These are phyloP conservation scores for Globisporangium recalcitrans DNA, from an alignment of 352 stramenopile species.

Conservation along the genomic window DNA sequence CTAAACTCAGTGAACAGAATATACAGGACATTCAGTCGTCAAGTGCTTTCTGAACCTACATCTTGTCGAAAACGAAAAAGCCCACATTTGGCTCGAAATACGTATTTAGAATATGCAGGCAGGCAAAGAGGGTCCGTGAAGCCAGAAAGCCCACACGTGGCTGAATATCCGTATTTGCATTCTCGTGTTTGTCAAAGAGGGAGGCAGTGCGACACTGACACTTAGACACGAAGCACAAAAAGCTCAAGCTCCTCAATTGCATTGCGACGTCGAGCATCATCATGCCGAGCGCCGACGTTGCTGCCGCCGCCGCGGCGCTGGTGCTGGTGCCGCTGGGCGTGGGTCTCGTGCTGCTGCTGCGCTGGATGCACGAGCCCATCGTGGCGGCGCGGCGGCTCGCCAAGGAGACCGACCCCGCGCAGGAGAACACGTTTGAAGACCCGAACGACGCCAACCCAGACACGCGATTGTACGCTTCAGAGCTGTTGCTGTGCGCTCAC, in stretches of 20 bases:
- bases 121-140: too few species aligned
- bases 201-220: not conserved
- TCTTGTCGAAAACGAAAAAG: too few species aligned
- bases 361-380: slow-evolving; percentile 58
- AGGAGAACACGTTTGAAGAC: slow-evolving; percentile 60
- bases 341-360: slow-evolving; percentile 32
- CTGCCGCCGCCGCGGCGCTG: slow-evolving; percentile 20
- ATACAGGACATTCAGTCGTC: too few species aligned
- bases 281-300: slow-evolving; percentile 9
- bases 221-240: not conserved
- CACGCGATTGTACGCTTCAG: slow-evolving; percentile 39
- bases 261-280: not conserved
- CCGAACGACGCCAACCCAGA: slow-evolving; percentile 28
- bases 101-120: not conserved
- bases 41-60: too few species aligned
- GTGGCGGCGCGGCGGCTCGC: slow-evolving; percentile 46
- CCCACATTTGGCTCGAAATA: not conserved
- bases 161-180: not conserved
- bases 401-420: slow-evolving; percentile 35
- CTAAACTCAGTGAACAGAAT: too few species aligned
- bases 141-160: not conserved
- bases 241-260: not conserved
- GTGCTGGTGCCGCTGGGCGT: slow-evolving; percentile 18
- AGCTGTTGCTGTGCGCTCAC: too few species aligned
- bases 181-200: not conserved